These are phyloP conservation scores for Rhodotorula sp. DNA, from an alignment of 1,284 basidiomycete genomes.

Conservation along the genomic window DNA sequence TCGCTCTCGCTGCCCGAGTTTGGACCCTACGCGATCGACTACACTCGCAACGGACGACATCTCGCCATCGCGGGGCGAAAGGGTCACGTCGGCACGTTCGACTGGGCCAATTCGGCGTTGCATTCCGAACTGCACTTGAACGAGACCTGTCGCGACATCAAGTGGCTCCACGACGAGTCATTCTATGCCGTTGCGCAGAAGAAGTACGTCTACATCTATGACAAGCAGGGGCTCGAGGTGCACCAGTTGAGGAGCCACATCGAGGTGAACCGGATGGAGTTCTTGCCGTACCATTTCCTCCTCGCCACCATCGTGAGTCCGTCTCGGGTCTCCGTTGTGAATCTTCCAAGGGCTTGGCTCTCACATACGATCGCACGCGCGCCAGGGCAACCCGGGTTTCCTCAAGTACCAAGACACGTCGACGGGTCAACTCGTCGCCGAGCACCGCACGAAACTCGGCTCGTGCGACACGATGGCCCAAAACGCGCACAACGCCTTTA, in stretches of 20 bases:
- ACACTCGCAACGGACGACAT: constrained; percentile 87
- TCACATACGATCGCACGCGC: not conserved
- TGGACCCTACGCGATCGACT: constrained; percentile 76
- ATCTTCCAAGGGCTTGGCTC: constrained; percentile 60
- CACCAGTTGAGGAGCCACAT: constrained; percentile 77
- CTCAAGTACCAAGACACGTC: constrained; percentile 97
- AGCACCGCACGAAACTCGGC: constrained; percentile 88
- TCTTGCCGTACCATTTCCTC: constrained; percentile 93
- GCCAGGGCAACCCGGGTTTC: constrained; percentile 78
- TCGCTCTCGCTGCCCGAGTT: constrained; percentile 78
- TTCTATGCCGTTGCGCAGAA: constrained; percentile 95
- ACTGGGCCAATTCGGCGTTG: constrained; percentile 85
- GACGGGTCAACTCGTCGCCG: constrained; percentile 80
- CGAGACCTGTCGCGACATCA: constrained; percentile 87
- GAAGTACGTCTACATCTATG: constrained; percentile 95
- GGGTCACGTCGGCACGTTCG: constrained; percentile 92
- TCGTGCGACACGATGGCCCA: constrained; percentile 83
- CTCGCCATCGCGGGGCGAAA: constrained; percentile 75
- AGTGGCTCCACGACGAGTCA: constrained; percentile 87
- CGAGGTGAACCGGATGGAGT: constrained; percentile 87
- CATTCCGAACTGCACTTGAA: constrained; percentile 84
- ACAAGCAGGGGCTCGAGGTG: constrained; percentile 87
- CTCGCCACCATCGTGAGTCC: constrained; percentile 73
- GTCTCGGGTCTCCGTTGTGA: too few relatives aligned
- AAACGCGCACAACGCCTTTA: constrained; percentile 86